Base-by-base conservation (phyloP, 305 asterid genomes). In the Rubia occidens region DNA sequence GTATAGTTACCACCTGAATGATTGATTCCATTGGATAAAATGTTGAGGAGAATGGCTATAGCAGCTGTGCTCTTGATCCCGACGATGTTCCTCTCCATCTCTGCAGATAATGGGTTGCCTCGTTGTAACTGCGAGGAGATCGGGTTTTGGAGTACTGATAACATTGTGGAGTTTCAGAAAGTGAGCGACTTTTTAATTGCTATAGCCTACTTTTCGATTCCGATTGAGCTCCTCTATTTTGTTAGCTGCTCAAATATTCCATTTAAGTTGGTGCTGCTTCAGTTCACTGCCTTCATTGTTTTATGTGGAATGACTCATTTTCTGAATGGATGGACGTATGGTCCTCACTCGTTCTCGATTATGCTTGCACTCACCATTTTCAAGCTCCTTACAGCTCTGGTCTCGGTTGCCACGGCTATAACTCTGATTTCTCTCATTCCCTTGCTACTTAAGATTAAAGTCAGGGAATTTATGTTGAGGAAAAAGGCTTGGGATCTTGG, bases 231-330 rank as follows among this genome's bases (percentile, higher is more conserved):
- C 6, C 87, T 95, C 68, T 95, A 87, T 82, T 95, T 95, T 67
- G 84, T 91, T 44, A 95, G 95, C 84, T 91, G 95, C 81, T 85
- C 97, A 2, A 88, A 83, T 61, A 69, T 95, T 32, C 99, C 99
- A 14, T 89, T 91, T 78, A 95, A 95, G 84, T 89, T 96, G 99
- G 99, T 95, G 71, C 91, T 95, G 53, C 85, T 88, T 51, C 81
- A 89, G 79, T 95, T 95, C 82, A 88, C 89, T 54, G 84, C 90
- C 11, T 95, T 95, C 90, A 95, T 95, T 58, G 92, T 91, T 49
- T 87, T 95, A 20, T 95, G 98, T 71, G 99, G 99, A 32, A 84
- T 88, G 95, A 95, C 98, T 62, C 99, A 95, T 86, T 78, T 95
- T 72, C 87, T 95, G 20, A 91, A 89, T 66, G 95, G 92, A 43